These are phyloP conservation scores for Dentipellis sp. DNA, from an alignment of 768 basidiomycete species.

Conservation along the genomic window DNA sequence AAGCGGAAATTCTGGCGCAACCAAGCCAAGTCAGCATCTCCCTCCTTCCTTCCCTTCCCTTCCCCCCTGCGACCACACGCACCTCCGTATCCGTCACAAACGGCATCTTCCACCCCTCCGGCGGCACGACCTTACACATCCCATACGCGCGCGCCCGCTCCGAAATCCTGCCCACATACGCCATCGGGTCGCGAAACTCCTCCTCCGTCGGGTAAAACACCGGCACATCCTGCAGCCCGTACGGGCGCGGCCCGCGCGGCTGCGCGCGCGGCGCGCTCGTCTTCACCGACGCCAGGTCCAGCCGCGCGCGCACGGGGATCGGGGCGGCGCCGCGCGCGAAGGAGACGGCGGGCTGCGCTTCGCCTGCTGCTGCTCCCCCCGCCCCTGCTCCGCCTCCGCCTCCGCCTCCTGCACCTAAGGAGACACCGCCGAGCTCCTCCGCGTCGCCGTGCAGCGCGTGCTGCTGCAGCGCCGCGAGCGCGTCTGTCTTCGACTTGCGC, in stretches of 20 bases:
- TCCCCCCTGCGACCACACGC: no score
- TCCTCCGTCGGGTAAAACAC: slow-evolving; percentile 82
- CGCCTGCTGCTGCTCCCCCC: no score
- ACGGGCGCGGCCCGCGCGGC: slow-evolving; percentile 51
- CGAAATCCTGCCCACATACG: slow-evolving; percentile 79
- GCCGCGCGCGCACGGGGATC: slow-evolving; percentile 49
- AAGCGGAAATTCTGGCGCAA: slow-evolving; percentile 74
- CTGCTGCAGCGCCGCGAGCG: slow-evolving; percentile 67
- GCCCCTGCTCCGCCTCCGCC: no score
- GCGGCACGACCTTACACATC: slow-evolving; percentile 95
- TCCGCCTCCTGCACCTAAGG: slow-evolving; percentile 34
- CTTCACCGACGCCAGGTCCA: slow-evolving; percentile 69
- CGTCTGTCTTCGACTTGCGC: slow-evolving; percentile 87
- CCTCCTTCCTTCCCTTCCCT: slow-evolving; percentile 1
- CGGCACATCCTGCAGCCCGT: slow-evolving; percentile 84
- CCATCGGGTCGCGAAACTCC: slow-evolving; percentile 91
- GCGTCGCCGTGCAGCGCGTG: slow-evolving; percentile 58
- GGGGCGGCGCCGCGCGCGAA: slow-evolving; percentile 27
- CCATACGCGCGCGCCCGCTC: slow-evolving; percentile 67
- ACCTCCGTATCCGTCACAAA: slow-evolving; percentile 95
- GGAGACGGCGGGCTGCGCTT: no score
- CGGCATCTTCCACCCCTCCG: slow-evolving; percentile 89
- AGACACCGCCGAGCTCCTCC: slow-evolving; percentile 46
- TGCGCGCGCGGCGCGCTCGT: slow-evolving; percentile 44
- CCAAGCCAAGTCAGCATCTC: not conserved